phyloP scores from a whole-genome alignment of 2,329 filamentous ascomycete species.

The Talaromyces amestolkiae region DNA sequence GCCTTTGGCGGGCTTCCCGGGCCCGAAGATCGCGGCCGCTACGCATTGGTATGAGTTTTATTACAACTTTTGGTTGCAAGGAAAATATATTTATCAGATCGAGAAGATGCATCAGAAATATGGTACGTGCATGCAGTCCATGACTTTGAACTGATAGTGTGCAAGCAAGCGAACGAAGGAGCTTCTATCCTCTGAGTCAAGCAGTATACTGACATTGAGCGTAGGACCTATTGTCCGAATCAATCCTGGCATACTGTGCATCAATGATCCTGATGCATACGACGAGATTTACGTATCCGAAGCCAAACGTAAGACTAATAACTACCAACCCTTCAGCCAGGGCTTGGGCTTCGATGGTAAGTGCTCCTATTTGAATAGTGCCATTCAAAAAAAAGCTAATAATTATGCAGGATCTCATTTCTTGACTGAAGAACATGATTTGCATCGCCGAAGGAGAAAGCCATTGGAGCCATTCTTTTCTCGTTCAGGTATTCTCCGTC shows the following conservation, averaged over 20 bases:
- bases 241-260: slow-evolving; percentile 23
- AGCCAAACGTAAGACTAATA: slow-evolving; percentile 20
- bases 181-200: neutral
- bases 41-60: slow-evolving; percentile 27
- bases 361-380: neutral
- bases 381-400: neutral
- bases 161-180: neutral
- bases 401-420: slow-evolving; percentile 20
- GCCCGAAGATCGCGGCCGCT: slow-evolving; percentile 24
- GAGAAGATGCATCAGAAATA: slow-evolving; percentile 32
- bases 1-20: slow-evolving; percentile 24
- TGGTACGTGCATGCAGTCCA: slow-evolving; percentile 27
- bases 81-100: slow-evolving; percentile 31
- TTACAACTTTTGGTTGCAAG: slow-evolving; percentile 23
- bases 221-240: slow-evolving; percentile 25
- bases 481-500: slow-evolving; percentile 15
- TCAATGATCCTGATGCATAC: slow-evolving; percentile 22
- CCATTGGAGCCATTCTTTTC: slow-evolving; percentile 26
- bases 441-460: slow-evolving; percentile 26
- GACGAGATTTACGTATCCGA: slow-evolving; percentile 22
- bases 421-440: slow-evolving; percentile 23
- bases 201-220: neutral
- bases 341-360: slow-evolving; percentile 21
- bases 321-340: slow-evolving; percentile 20
- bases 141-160: neutral